These are phyloP conservation scores for Dioscorea zingiberensis DNA, from an alignment of 106 monocot genomes.

Conservation along the genomic window DNA sequence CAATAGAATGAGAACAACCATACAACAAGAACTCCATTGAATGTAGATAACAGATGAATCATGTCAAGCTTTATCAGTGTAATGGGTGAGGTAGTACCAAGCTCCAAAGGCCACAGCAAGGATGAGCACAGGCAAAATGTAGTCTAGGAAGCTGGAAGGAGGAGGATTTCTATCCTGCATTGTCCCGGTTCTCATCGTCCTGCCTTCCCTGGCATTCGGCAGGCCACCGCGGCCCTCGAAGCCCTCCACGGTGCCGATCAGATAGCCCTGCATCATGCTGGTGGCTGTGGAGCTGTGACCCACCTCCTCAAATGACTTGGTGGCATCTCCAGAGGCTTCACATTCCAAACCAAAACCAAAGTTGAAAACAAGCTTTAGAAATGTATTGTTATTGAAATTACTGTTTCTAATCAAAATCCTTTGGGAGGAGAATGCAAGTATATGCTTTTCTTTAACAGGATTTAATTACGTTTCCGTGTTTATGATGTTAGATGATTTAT, in stretches of 20 bases:
- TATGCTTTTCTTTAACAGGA: no score
- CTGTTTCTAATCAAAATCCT: no score
- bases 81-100: constrained; percentile 57
- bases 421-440: no score
- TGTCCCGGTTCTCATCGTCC: neutral
- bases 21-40: no score
- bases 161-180: constrained; percentile 3
- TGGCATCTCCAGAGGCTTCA: constrained; percentile 69
- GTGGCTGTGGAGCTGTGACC: constrained; percentile 79
- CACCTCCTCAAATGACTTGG: constrained; percentile 83
- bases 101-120: constrained; percentile 35
- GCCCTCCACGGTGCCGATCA: constrained; percentile 53
- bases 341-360: neutral
- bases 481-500: no score
- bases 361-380: no score
- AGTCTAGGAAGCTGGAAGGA: constrained; percentile 23
- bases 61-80: no score
- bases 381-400: no score
- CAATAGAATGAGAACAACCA: no score
- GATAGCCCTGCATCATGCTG: constrained; percentile 61
- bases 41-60: no score
- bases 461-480: no score
- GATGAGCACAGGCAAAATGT: constrained; percentile 32
- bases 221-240: neutral
- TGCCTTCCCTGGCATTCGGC: neutral